A percentile compares a stretch with the other conserved stretches of the same genome.
Conservation (phyloP, 2,329 filamentous ascomycete species). For the Paecilomyces niveus region DNA sequence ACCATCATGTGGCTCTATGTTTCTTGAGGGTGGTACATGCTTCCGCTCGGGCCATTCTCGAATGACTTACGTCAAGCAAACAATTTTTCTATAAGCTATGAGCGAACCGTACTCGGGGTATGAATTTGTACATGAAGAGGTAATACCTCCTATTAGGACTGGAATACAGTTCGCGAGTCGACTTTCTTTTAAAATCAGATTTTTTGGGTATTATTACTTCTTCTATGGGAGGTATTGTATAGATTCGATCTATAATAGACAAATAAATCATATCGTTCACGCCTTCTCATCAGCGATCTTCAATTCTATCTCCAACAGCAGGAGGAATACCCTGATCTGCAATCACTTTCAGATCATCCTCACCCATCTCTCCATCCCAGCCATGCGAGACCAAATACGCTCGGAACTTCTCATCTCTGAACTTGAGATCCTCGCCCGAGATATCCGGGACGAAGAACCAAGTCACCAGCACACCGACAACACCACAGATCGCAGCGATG, state of each 20-base stretch:
- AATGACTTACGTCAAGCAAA: no score
- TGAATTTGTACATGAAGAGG: no score
- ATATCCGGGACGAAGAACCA: conserved; percentile 43
- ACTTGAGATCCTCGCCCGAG: conserved; percentile 38
- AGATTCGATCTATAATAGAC: no score
- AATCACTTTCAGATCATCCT: conserved; percentile 29
- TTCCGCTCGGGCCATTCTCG: no score
- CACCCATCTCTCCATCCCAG: conserved; percentile 43
- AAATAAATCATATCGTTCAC: not conserved
- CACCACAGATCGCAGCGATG: conserved; percentile 45
- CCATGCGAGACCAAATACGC: conserved; percentile 39
- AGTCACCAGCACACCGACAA: conserved; percentile 42
- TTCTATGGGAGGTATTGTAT: no score
- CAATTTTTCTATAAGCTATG: no score
- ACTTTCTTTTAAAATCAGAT: no score
- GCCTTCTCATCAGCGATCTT: not conserved
- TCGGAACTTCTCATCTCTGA: conserved; percentile 39
- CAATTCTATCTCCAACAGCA: not conserved
- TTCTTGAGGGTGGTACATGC: no score
- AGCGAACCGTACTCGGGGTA: no score
- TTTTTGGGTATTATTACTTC: no score
- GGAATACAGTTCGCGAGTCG: no score
- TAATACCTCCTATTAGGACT: no score
- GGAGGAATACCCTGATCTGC: conserved; percentile 19
- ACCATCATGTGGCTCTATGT: not conserved